These are phyloP conservation scores for Peronospora farinosa DNA, from an alignment of 352 stramenopile genomes.

Conservation along the genomic window DNA sequence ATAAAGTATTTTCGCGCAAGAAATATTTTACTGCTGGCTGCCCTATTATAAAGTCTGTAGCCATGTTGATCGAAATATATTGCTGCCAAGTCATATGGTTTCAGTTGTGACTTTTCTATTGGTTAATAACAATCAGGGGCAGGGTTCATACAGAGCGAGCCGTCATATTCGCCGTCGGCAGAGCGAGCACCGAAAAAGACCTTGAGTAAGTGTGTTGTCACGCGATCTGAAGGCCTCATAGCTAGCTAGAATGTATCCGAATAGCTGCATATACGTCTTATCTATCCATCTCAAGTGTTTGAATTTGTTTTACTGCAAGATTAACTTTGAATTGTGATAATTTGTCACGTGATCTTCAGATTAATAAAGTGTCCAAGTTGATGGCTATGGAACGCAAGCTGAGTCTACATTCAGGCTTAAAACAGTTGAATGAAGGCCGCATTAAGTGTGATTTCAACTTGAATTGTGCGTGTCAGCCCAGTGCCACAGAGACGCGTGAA, in stretches of 20 bases:
- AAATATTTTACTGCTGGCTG: too few species aligned
- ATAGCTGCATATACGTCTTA: background rate
- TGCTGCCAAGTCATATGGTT: too few species aligned
- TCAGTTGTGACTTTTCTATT: background rate
- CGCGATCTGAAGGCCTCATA: background rate
- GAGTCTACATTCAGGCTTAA: constrained; percentile 28
- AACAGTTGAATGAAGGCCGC: constrained; percentile 3
- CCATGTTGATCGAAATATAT: too few species aligned
- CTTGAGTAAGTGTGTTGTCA: constrained; percentile 11
- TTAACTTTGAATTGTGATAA: background rate
- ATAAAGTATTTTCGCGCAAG: constrained; percentile 17
- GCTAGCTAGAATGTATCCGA: constrained; percentile 11
- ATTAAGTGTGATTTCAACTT: constrained; percentile 16
- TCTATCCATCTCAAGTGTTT: background rate
- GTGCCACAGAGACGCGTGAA: constrained; percentile 59
- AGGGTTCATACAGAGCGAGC: constrained; percentile 13
- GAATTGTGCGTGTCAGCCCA: constrained; percentile 63
- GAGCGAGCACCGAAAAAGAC: background rate
- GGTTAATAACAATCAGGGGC: background rate
- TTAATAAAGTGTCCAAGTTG: constrained; percentile 25
- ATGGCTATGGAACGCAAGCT: constrained; percentile 41
- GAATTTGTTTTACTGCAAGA: constrained; percentile 7
- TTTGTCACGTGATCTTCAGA: constrained; percentile 9
- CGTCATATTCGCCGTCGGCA: constrained; percentile 15
- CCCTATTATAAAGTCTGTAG: too few species aligned